Evolutionary conservation across 2,329 filamentous ascomycete genomes (phyloP).

Genomic region (Fusarium brevicatenulatum): DNA sequence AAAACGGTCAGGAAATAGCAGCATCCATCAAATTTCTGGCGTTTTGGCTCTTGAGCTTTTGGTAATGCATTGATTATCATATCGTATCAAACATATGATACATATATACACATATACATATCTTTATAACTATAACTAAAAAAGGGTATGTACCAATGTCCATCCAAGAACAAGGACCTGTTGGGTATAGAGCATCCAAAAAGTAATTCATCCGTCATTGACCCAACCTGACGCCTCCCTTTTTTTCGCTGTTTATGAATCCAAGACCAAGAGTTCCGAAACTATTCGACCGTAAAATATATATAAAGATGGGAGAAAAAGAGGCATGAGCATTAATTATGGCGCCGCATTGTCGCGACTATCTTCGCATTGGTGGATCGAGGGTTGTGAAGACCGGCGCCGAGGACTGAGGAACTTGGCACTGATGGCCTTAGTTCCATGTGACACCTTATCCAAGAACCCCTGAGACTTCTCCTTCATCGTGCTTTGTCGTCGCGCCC

Average conservation of each 20-base stretch:
- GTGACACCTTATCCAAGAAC: constrained; percentile 43
- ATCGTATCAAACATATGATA: constrained; percentile 1
- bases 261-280: constrained; percentile 22
- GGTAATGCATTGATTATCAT: constrained; percentile 20
- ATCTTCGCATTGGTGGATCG: constrained; percentile 47
- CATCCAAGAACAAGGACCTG: constrained; percentile 20
- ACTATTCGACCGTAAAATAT: constrained; percentile 19
- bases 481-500: constrained; percentile 26
- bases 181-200: constrained; percentile 39
- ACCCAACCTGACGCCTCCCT: constrained; percentile 34
- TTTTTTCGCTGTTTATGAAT: constrained; percentile 30
- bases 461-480: constrained; percentile 32
- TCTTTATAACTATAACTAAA: not conserved
- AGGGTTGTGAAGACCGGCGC: constrained; percentile 46
- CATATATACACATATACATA: constrained; percentile 17
- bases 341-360: constrained; percentile 21
- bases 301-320: constrained; percentile 16
- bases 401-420: constrained; percentile 42
- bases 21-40: not conserved
- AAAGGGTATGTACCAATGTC: constrained; percentile 39
- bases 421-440: constrained; percentile 38
- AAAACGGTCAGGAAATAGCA: not conserved
- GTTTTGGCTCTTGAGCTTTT: constrained; percentile 24
- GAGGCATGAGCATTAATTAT: constrained; percentile 33
- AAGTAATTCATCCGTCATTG: constrained; percentile 29